Evolutionary conservation across 2,329 filamentous ascomycete species (phyloP), one percentile per base, ranked within the genome.

Genomic region (Colletotrichum musae): DNA sequence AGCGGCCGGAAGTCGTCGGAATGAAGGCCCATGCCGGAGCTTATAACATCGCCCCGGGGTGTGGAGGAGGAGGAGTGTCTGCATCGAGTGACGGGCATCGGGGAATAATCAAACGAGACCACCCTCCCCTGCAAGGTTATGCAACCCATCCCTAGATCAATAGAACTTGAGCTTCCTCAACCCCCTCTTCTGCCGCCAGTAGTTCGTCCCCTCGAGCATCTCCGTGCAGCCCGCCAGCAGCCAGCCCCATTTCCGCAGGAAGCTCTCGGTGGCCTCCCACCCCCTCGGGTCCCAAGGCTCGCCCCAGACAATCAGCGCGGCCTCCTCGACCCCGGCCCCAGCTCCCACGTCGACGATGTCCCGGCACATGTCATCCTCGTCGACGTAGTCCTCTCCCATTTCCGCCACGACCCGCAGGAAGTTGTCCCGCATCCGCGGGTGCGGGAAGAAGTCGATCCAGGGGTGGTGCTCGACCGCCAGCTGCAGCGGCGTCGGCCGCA

Each of bases 211-310:
- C 16, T 77, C 72, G 6, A 83, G 65, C 6, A 84, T 59, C 41
- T 84, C 80, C 0, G 71, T 65, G 59, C 82, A 85, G 0, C 79
- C 82, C 1, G 71, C 71, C 0, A 84, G 50, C 10, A 84, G 59
- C 75, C 78, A 79, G 1, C 72, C 77, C 83, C 84, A 88, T 70
- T 86, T 87, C 48, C 75, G 75, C 2, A 83, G 71, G 70, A 88
- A 87, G 0, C 68, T 64, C 9, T 79, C 77, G 0, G 80, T 85
- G 1, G 83, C 77, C 70, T 88, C 86, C 86, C 86, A 88, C 10
- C 79, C 82, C 0, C 70, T 68, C 2, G 77, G 64, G 43, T 86
- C 79, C 76, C 80, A 83, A 0, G 85, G 77, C 6, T 85, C 81
- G 0, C 84, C 83, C 86, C 85, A 88, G 15, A 68, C 73, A 32